phyloP scores from a whole-genome alignment of 176 grass and related monocot genomes.

The Chloris gayana region DNA sequence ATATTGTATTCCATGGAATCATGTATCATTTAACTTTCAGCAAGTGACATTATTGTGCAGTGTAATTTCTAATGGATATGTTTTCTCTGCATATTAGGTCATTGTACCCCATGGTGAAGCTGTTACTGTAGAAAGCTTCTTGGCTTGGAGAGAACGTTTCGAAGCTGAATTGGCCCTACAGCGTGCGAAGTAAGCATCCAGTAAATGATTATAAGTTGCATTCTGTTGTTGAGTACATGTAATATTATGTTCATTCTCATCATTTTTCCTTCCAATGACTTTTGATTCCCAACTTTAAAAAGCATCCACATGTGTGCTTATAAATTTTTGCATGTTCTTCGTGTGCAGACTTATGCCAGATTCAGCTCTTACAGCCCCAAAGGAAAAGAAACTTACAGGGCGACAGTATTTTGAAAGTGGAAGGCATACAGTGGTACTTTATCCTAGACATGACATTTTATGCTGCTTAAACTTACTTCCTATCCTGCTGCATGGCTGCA shows the following conservation, averaged over 20 bases:
- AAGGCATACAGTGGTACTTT: constrained; percentile 72
- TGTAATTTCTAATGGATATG: constrained; percentile 32
- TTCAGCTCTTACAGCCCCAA: constrained; percentile 79
- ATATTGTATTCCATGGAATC: not conserved
- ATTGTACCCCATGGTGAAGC: constrained; percentile 97
- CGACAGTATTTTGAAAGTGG: constrained; percentile 96
- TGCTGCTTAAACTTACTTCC: constrained; percentile 11
- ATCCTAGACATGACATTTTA: constrained; percentile 13
- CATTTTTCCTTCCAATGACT: not conserved
- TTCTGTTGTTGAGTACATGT: constrained; percentile 20
- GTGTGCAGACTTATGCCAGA: constrained; percentile 92
- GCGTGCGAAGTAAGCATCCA: constrained; percentile 84
- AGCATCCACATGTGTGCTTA: constrained; percentile 1
- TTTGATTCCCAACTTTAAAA: constrained; percentile 10
- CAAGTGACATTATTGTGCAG: not conserved
- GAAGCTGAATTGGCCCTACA: constrained; percentile 96
- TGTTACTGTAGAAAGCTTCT: constrained; percentile 87
- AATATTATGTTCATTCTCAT: constrained; percentile 20
- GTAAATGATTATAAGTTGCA: constrained; percentile 13
- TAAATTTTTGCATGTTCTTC: constrained; percentile 40
- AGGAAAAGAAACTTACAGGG: constrained; percentile 91
- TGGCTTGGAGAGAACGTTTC: constrained; percentile 97
- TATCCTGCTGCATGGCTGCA: constrained; percentile 28
- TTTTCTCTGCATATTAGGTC: constrained; percentile 54
- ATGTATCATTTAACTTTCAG: not conserved